phyloP scores from a whole-genome alignment of 768 basidiomycete genomes.

The Lactarius evosmus region DNA sequence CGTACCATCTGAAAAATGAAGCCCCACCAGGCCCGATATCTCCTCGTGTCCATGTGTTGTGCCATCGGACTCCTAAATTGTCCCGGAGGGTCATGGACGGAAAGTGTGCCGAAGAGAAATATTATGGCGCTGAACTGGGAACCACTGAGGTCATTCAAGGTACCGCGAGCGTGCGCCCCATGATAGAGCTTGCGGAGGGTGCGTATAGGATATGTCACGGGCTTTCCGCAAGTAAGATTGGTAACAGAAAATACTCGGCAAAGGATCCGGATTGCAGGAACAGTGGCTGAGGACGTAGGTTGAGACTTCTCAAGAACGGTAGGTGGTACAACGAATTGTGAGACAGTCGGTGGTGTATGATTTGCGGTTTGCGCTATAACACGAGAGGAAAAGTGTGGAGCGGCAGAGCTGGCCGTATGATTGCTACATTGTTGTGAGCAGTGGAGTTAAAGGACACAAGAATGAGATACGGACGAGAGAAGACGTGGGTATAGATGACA shows the following conservation, averaged over 20 bases:
- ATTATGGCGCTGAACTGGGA: constrained; percentile 25
- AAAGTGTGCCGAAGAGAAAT: constrained; percentile 25
- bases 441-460: not conserved
- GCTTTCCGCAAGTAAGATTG: constrained; percentile 12
- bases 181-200: constrained; percentile 20
- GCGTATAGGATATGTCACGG: constrained; percentile 13
- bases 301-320: not conserved
- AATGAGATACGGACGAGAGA: not conserved
- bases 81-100: constrained; percentile 7
- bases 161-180: constrained; percentile 9
- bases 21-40: constrained; percentile 44
- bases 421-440: not conserved
- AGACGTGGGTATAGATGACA: constrained; percentile 37
- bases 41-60: constrained; percentile 30
- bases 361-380: not conserved
- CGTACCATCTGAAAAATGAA: constrained; percentile 45
- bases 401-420: not conserved
- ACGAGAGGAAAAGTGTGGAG: not conserved
- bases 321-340: not conserved
- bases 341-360: not conserved
- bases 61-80: constrained; percentile 29
- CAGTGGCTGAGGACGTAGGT: not conserved
- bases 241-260: constrained; percentile 23
- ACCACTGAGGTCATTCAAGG: constrained; percentile 17
- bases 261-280: constrained; percentile 22